Conservation (phyloP, 345 rosid species). For the Litchi chinensis region DNA sequence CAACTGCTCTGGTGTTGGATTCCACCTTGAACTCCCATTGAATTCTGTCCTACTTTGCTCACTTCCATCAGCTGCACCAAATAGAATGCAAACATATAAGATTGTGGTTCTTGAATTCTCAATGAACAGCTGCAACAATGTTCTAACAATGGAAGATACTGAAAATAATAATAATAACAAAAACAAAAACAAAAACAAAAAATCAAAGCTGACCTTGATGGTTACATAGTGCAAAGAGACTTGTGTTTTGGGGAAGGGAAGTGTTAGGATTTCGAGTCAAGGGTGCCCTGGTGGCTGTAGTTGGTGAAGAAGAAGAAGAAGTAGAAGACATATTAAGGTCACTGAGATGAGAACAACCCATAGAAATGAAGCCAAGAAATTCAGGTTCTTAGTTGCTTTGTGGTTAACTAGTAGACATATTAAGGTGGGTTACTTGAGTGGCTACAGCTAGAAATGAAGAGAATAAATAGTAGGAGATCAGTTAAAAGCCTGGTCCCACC, state of each 20-base stretch:
- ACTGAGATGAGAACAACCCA: conserved; percentile 11
- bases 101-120: not conserved
- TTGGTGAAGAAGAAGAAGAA: not conserved
- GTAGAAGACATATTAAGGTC: conserved; percentile 11
- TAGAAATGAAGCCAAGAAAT: not conserved
- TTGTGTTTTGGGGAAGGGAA: conserved; percentile 1
- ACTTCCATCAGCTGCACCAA: conserved; percentile 17
- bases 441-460: not conserved
- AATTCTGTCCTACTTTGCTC: conserved; percentile 16
- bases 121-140: not conserved
- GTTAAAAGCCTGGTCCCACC: not conserved
- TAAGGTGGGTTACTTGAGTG: not conserved
- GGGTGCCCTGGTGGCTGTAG: not conserved
- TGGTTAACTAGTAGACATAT: too few species aligned
- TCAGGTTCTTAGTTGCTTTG: too few species aligned
- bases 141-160: not conserved
- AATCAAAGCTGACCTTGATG: conserved; percentile 24
- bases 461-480: not conserved
- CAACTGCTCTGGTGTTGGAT: conserved; percentile 73
- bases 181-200: not conserved
- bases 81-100: not conserved
- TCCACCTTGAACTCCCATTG: conserved; percentile 62
- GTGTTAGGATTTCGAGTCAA: conserved; percentile 16
- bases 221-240: conserved; percentile 11
- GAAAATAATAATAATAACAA: not conserved